Evolutionary conservation across 106 monocot genomes (phyloP).

Genomic region (Triglochin maritima): DNA sequence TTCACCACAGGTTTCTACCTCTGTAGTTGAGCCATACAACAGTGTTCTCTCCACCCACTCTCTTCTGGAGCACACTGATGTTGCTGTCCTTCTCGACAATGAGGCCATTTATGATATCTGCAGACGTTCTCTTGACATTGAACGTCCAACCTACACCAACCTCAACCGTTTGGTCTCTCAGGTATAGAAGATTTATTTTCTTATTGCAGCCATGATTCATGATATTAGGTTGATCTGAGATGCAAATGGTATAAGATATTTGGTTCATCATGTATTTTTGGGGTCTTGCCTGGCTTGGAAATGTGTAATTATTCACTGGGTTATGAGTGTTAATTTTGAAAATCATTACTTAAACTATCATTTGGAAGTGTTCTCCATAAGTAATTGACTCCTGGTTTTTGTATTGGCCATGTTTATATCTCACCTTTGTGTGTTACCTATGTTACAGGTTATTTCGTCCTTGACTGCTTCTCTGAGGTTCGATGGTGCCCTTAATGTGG

Average conservation of each 20-base stretch:
- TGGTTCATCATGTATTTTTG: no score
- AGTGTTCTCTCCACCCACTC: constrained; percentile 13
- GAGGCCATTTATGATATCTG: constrained; percentile 15
- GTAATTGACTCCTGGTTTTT: no score
- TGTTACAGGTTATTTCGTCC: constrained; percentile 16
- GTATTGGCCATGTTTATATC: no score
- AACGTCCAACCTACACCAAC: constrained; percentile 24
- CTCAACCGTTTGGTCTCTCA: constrained; percentile 23
- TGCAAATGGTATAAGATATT: no score
- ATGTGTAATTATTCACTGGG: no score
- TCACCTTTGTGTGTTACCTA: not conserved
- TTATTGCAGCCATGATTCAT: not conserved
- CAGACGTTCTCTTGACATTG: constrained; percentile 17
- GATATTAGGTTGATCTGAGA: no score
- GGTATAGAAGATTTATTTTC: not conserved
- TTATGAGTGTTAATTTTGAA: not conserved
- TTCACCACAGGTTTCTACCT: constrained; percentile 9
- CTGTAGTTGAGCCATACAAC: constrained; percentile 16
- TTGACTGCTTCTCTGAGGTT: constrained; percentile 18
- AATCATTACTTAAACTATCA: not conserved
- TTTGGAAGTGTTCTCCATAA: not conserved
- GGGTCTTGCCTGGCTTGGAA: no score
- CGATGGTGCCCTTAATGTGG: constrained; percentile 14
- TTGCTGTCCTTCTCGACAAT: constrained; percentile 8
- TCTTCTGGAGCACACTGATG: constrained; percentile 13